phyloP scores from a whole-genome alignment of 331 rosid species.

The Acacia concinna region DNA sequence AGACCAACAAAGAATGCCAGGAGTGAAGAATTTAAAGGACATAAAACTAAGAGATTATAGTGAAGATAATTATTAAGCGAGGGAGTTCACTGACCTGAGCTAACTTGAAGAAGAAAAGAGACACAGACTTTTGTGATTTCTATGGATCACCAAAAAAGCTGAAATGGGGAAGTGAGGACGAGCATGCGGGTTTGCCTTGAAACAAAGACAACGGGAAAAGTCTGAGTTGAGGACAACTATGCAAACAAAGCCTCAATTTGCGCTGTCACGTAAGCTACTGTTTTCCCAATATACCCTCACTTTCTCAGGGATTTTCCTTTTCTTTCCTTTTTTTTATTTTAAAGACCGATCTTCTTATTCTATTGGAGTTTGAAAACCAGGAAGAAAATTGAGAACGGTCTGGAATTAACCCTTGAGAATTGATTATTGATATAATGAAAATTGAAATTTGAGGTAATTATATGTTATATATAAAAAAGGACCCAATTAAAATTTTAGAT shows the following conservation, averaged over 20 bases:
- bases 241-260: background rate
- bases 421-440: no score
- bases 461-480: no score
- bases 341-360: background rate
- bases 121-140: background rate
- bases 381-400: background rate
- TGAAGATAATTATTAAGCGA: background rate
- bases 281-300: background rate
- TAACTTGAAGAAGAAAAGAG: background rate
- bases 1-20: background rate
- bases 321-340: background rate
- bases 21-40: background rate
- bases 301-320: background rate
- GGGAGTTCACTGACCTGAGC: background rate
- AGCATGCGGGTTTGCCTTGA: background rate
- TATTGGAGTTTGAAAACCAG: background rate
- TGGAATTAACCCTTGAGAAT: background rate
- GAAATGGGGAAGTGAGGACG: background rate
- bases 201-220: constrained; percentile 2
- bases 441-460: no score
- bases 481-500: no score
- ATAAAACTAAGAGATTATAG: background rate
- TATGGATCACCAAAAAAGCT: background rate
- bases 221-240: background rate
- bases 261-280: background rate